These are phyloP conservation scores for Voacanga thouarsii DNA, from an alignment of 257 asterid species.

Conservation along the genomic window DNA sequence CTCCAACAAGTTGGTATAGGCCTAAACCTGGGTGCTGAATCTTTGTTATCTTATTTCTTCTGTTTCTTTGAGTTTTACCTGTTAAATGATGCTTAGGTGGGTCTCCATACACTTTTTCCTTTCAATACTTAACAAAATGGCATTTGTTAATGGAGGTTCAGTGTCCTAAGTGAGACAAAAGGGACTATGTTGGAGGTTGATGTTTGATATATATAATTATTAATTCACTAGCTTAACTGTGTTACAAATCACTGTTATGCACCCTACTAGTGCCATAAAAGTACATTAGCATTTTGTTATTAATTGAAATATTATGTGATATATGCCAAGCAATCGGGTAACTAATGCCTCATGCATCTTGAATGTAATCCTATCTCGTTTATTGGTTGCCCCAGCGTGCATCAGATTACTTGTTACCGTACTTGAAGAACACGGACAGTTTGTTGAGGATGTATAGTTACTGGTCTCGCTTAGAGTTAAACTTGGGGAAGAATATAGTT, in stretches of 20 bases:
- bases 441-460: constrained; percentile 61
- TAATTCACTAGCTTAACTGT: neutral
- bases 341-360: neutral
- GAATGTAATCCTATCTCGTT: constrained; percentile 5
- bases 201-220: neutral
- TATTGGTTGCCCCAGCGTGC: constrained; percentile 59
- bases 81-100: neutral
- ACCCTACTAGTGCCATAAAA: neutral
- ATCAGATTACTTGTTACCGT: constrained; percentile 74
- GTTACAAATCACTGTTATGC: neutral
- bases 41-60: neutral
- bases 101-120: neutral
- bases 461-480: constrained; percentile 82
- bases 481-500: constrained; percentile 63
- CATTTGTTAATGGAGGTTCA: neutral
- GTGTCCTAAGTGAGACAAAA: neutral
- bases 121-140: neutral
- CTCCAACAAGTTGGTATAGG: neutral
- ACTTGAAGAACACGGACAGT: constrained; percentile 57
- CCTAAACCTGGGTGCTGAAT: neutral
- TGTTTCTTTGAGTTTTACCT: neutral
- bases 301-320: neutral
- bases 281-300: neutral
- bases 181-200: neutral
- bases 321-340: neutral